Conservation (phyloP, 805 yeast genomes). For the Metschnikowia similis region DNA sequence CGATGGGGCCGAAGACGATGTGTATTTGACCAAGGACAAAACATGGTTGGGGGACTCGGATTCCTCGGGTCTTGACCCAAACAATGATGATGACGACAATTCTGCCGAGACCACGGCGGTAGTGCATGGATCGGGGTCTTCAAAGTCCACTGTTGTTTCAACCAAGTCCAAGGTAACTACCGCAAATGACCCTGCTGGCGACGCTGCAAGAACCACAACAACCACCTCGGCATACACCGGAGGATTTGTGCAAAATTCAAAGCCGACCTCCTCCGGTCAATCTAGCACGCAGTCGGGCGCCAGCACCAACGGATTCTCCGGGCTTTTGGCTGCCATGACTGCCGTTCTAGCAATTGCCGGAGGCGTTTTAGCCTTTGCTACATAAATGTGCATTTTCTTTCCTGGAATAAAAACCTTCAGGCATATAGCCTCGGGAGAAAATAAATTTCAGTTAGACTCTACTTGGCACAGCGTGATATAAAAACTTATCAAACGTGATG, state of each 20-base stretch:
- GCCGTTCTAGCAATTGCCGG: slow-evolving; percentile 9
- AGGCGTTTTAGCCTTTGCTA: slow-evolving; percentile 4
- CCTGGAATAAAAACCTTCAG: neutral
- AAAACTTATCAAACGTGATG: too few species aligned
- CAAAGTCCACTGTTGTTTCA: slow-evolving; percentile 14
- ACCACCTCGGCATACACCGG: slow-evolving; percentile 22
- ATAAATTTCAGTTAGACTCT: neutral
- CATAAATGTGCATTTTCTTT: neutral
- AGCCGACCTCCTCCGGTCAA: neutral
- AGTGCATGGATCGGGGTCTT: slow-evolving; percentile 17
- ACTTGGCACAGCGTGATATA: neutral
- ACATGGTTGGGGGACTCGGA: slow-evolving; percentile 57
- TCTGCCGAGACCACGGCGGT: slow-evolving; percentile 13
- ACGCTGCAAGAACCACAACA: slow-evolving; percentile 11
- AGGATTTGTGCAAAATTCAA: slow-evolving; percentile 36
- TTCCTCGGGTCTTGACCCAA: slow-evolving; percentile 64
- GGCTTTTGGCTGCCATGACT: slow-evolving; percentile 6
- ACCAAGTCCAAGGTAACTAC: slow-evolving; percentile 12
- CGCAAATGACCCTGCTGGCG: slow-evolving; percentile 8
- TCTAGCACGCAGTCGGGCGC: slow-evolving; percentile 8
- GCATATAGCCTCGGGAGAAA: neutral
- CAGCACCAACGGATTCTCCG: neutral
- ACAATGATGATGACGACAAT: slow-evolving; percentile 25
- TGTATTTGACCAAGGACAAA: slow-evolving; percentile 59
- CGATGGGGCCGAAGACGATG: slow-evolving; percentile 31